Conservation (phyloP, 805 yeast genomes). For the Starmerella bombicola region DNA sequence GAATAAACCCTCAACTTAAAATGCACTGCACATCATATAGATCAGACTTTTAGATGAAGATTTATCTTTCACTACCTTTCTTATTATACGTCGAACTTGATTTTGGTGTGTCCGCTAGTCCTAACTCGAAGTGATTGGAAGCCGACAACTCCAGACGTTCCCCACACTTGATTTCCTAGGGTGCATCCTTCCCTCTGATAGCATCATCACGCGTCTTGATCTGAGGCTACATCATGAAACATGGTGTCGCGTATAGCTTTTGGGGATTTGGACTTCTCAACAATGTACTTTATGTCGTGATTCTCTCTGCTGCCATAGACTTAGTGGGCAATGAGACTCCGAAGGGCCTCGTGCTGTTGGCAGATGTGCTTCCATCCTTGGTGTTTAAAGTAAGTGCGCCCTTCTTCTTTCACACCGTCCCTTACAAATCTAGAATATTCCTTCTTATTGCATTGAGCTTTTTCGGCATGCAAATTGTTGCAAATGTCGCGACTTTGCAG, state of each 20-base stretch:
- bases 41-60: too few species aligned
- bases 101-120: too few species aligned
- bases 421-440: slow-evolving; percentile 46
- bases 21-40: too few species aligned
- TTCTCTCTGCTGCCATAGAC: slow-evolving; percentile 83
- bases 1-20: slow-evolving; percentile 9
- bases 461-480: slow-evolving; percentile 62
- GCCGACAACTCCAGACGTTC: too few species aligned
- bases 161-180: too few species aligned
- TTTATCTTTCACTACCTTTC: too few species aligned
- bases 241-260: slow-evolving; percentile 31
- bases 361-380: slow-evolving; percentile 80
- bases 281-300: slow-evolving; percentile 82
- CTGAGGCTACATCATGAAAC: too few species aligned
- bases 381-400: slow-evolving; percentile 62
- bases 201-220: too few species aligned
- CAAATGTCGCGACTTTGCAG: slow-evolving; percentile 32
- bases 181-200: too few species aligned
- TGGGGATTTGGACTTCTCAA: slow-evolving; percentile 78
- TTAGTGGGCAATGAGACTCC: slow-evolving; percentile 75
- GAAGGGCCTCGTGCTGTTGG: slow-evolving; percentile 70
- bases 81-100: too few species aligned
- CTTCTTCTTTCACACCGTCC: slow-evolving; percentile 55
- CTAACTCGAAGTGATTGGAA: too few species aligned
- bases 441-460: slow-evolving; percentile 46